Conservation (phyloP, 495 filamentous ascomycete genomes). For the Daldinia bambusicola region DNA sequence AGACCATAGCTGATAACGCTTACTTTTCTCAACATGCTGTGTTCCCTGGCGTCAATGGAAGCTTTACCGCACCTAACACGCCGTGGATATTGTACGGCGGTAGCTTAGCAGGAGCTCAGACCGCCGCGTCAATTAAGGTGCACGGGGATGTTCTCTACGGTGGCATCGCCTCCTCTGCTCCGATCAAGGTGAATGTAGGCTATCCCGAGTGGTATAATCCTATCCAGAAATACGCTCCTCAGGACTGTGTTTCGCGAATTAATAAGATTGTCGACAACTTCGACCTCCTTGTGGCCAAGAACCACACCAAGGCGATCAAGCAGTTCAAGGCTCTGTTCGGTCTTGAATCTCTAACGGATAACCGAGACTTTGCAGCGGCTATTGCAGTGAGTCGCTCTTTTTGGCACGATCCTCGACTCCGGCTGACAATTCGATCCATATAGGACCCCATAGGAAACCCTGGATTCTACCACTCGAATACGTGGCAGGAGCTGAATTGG, state of each 20-base stretch:
- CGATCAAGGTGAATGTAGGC: slow-evolving; percentile 49
- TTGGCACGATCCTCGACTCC: not conserved
- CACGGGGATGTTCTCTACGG: slow-evolving; percentile 57
- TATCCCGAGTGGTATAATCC: slow-evolving; percentile 54
- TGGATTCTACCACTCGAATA: slow-evolving; percentile 58
- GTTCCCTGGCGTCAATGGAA: slow-evolving; percentile 51
- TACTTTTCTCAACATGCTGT: slow-evolving; percentile 58
- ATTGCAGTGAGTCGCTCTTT: slow-evolving; percentile 48
- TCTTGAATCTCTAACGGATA: slow-evolving; percentile 51
- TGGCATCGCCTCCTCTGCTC: slow-evolving; percentile 56
- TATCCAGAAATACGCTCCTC: slow-evolving; percentile 44
- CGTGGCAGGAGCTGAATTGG: slow-evolving; percentile 64
- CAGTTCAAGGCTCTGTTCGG: slow-evolving; percentile 58
- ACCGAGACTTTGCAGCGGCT: slow-evolving; percentile 57
- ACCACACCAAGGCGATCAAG: slow-evolving; percentile 49
- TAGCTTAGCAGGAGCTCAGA: slow-evolving; percentile 57
- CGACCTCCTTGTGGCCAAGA: slow-evolving; percentile 50
- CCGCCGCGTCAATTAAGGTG: slow-evolving; percentile 54
- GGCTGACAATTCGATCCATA: not conserved
- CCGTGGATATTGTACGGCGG: slow-evolving; percentile 60
- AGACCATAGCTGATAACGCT: slow-evolving; percentile 59
- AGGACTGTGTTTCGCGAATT: slow-evolving; percentile 57
- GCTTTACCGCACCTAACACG: slow-evolving; percentile 52
- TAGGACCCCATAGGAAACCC: slow-evolving; percentile 58
- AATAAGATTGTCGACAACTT: slow-evolving; percentile 59